Evolutionary conservation across 257 asterid species (phyloP), one percentile per base, ranked within the genome.

Genomic region (Solanum commersonii): DNA sequence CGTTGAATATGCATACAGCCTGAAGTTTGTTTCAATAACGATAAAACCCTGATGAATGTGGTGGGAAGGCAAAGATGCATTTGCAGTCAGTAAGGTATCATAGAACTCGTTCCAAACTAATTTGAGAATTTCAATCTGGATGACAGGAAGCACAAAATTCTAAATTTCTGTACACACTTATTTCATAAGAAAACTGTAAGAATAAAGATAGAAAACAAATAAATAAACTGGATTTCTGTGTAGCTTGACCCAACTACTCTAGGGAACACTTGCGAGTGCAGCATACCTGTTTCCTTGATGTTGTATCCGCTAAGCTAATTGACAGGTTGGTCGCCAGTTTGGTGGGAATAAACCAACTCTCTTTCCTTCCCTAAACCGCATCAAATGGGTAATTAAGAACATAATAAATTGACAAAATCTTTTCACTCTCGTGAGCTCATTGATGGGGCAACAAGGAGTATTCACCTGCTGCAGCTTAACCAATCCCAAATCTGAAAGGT

Each of bases 301-400:
- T 89, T 49, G 99, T 91, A 91, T 97, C 99, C 3, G 99, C 94
- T 92, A 97, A 93, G 94, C 99, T 95, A 86, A 94, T 94, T 88
- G 99, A 97, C 89, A 97, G 98, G 89, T 96, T 96, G 90, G 99
- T 97, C 60, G 98, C 99, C 84, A 97, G 90, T 91, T 96, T 97
- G 86, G 99, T 95, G 84, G 98, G 99, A 90, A 96, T 96, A 78
- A 96, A 97, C 99, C 99, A 97, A 90, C 98, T 91, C 88, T 96
- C 99, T 89, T 94, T 95, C 92, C 95, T 93, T 38, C 99, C 99
- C 99, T 96, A 91, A 84, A 91, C 68, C 84, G 87, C 81, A 68
- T 84, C 90, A 90, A 89, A 85, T 60, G 82, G 37, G 60, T 56
- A 78, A 3, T 16, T 59, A 74, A 27, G 27, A 16, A 59, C 82